Conservation (phyloP, 495 filamentous ascomycete species). For the Podospora comata region DNA sequence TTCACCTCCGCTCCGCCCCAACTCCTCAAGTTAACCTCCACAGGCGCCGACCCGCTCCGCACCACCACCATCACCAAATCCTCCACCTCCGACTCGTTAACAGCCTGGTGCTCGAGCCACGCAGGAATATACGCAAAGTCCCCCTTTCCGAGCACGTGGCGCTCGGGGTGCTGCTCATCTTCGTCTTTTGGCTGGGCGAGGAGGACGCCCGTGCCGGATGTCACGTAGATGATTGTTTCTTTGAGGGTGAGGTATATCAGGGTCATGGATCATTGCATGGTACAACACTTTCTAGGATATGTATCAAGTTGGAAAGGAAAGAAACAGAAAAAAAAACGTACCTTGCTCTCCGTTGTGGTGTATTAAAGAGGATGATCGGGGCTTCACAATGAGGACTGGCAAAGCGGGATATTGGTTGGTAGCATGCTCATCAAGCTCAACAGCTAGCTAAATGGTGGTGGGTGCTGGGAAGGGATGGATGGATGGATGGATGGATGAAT, state of each 20-base stretch:
- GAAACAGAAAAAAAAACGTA: constrained; percentile 23
- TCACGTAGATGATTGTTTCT: constrained; percentile 49
- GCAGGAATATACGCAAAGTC: constrained; percentile 65
- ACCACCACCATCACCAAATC: constrained; percentile 60
- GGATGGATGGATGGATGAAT: too few relatives aligned
- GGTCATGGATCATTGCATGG: background rate
- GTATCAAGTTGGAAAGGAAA: too few relatives aligned
- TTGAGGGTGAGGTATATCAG: background rate
- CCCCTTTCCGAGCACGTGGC: constrained; percentile 53
- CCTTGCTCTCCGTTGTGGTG: constrained; percentile 51
- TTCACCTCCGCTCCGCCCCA: constrained; percentile 49
- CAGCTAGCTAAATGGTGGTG: background rate
- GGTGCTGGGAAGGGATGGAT: too few relatives aligned
- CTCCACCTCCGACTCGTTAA: constrained; percentile 57
- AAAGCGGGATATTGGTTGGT: constrained; percentile 4
- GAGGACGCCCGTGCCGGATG: constrained; percentile 41
- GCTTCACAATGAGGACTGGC: constrained; percentile 45
- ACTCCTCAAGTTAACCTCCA: constrained; percentile 55
- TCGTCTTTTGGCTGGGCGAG: constrained; percentile 42
- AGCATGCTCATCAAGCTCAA: background rate
- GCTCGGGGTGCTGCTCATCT: constrained; percentile 35
- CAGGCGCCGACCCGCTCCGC: constrained; percentile 53
- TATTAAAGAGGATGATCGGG: constrained; percentile 39
- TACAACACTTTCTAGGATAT: background rate
- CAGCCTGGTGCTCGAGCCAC: constrained; percentile 62